Base-by-base conservation (phyloP, 108 stramenopile species). In the Fistulifera pelliculosa region DNA sequence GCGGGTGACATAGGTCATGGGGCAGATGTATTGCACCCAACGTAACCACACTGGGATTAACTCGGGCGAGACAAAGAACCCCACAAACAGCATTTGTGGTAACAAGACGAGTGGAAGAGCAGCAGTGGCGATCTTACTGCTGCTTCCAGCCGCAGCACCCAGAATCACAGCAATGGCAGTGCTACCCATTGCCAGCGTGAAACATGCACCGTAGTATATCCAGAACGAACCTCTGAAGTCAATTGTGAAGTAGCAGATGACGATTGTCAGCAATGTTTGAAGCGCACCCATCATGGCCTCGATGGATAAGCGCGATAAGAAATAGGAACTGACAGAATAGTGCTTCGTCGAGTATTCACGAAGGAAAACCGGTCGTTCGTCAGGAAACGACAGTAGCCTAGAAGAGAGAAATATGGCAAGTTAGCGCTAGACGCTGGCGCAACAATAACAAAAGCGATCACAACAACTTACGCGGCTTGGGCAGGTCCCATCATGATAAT, bases 71-170 rank as follows among this genome's bases (percentile, higher is more conserved):
- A 87, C 74, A 41, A 87, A 87, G 66, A 94, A 84, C 1, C 92
- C 92, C 22, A 83, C 81, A 56, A 94, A 90, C 13, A 94, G 80
- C 45, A 94, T 71, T 57, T 94, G 93, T 16, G 93, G 93, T 12
- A 90, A 78, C 60, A 90, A 82, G 0, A 88, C 49, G 6, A 85
- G 25, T 1, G 93, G 93, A 4, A 83, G 50, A 21, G 90, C 66
- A 52, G 90, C 80, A 11, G 58, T 58, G 5, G 70, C 87, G 54
- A 83, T 10, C 76, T 73, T 21, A 68, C 59, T 52, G 16, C 11
- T 19, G 7, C 75, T 61, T 38, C 57, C 70, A 8, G 71, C 75
- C 13, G 27, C 3, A 27, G 8, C 2, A 3, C 86, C 88, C 16
- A 85, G 49, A 14, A 87, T 47, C 16, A 80, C 75, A 6, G 80